A percentile compares a stretch with the other conserved stretches of the same genome.
These are phyloP conservation scores for Aspergillus sp. DNA, from an alignment of 2,329 filamentous ascomycete species.

Conservation along the genomic window DNA sequence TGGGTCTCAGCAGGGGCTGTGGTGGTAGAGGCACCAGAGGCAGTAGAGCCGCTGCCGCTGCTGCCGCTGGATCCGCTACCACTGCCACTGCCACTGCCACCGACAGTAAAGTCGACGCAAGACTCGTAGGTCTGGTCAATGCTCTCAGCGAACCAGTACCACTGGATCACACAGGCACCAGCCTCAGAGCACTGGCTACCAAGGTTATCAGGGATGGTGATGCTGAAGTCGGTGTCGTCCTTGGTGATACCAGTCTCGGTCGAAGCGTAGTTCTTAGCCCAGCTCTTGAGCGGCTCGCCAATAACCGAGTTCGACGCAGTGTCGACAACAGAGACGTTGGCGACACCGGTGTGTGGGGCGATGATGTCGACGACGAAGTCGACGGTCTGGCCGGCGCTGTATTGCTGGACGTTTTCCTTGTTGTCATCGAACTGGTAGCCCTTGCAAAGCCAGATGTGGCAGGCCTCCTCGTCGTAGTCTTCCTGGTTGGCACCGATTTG, in stretches of 20 bases:
- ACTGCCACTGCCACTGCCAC: conserved; percentile 5
- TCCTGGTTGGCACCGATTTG: conserved; percentile 49
- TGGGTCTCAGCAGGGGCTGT: conserved; percentile 5
- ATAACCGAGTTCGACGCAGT: conserved; percentile 44
- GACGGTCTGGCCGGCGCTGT: conserved; percentile 48
- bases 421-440: conserved; percentile 59
- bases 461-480: conserved; percentile 50
- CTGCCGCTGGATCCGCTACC: conserved; percentile 19
- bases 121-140: conserved; percentile 39
- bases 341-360: conserved; percentile 49
- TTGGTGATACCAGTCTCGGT: conserved; percentile 25
- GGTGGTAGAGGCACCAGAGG: conserved; percentile 13
- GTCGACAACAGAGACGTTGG: conserved; percentile 53
- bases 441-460: conserved; percentile 59
- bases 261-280: conserved; percentile 31
- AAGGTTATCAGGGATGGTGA: conserved; percentile 33
- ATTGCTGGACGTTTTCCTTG: conserved; percentile 53
- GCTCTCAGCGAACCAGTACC: conserved; percentile 36
- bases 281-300: conserved; percentile 33
- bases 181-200: conserved; percentile 27
- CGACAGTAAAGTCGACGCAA: conserved; percentile 34
- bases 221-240: conserved; percentile 30
- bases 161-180: conserved; percentile 35
- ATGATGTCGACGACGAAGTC: conserved; percentile 46
- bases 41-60: conserved; percentile 13